A percentile compares a stretch with the other conserved stretches of the same genome.
These are phyloP conservation scores for Claviceps fusiformis DNA, from an alignment of 2,329 filamentous ascomycete species.

Conservation along the genomic window DNA sequence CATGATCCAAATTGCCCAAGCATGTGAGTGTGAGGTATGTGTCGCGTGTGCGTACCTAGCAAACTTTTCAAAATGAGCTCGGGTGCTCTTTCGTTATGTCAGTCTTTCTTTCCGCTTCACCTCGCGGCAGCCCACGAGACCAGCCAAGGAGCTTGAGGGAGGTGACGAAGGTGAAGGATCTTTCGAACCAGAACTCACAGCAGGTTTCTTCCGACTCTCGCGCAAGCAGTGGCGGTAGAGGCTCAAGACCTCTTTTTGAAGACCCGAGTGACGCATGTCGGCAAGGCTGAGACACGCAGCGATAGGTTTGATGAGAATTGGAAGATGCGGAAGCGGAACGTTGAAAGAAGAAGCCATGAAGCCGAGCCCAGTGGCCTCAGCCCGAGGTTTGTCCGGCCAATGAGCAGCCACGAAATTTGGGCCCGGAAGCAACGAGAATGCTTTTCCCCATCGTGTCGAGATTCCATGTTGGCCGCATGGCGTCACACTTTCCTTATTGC, in stretches of 20 bases:
- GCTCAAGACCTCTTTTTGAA: conserved; percentile 5
- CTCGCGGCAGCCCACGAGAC: background rate
- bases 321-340: background rate
- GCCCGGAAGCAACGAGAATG: too few relatives aligned
- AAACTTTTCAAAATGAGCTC: conserved; percentile 47
- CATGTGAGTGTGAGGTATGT: background rate
- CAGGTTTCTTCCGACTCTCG: conserved; percentile 67
- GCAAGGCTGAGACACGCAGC: background rate
- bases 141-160: too few relatives aligned
- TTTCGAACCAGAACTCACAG: conserved; percentile 29
- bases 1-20: background rate
- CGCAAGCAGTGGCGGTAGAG: conserved; percentile 78
- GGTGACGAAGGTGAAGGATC: background rate
- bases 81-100: conserved; percentile 4
- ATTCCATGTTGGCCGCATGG: too few relatives aligned
- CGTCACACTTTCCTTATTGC: background rate
- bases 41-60: conserved; percentile 35
- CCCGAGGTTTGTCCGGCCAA: background rate
- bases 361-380: background rate
- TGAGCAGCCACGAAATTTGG: background rate
- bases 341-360: background rate
- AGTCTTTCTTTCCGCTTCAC: background rate
- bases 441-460: too few relatives aligned
- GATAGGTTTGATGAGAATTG: background rate
- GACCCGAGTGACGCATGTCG: conserved; percentile 12